These are phyloP conservation scores for Globisporangium recalcitrans DNA, from an alignment of 352 stramenopile species.

Conservation along the genomic window DNA sequence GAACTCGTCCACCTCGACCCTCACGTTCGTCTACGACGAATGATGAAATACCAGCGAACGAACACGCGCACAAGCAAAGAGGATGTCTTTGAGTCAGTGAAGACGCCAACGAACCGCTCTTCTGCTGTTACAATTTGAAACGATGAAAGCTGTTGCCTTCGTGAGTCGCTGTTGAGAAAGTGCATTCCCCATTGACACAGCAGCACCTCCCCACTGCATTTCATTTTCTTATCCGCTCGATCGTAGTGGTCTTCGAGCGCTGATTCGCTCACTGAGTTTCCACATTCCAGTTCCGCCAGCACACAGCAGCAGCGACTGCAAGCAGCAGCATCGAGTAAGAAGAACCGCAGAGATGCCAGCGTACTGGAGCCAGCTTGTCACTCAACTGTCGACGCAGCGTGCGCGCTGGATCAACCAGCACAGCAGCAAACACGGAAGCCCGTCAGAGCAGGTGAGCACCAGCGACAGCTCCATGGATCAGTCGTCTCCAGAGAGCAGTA, in stretches of 20 bases:
- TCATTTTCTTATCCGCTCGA: constrained; percentile 2
- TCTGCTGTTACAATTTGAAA: too few species aligned
- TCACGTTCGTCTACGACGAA: constrained; percentile 18
- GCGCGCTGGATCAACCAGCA: constrained; percentile 5
- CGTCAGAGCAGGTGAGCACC: neutral
- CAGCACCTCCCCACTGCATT: neutral
- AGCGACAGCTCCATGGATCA: neutral
- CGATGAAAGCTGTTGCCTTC: too few species aligned
- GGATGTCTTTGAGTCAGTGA: too few species aligned
- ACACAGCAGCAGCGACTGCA: neutral
- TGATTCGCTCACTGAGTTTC: neutral
- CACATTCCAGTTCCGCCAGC: neutral
- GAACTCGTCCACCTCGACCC: constrained; percentile 31
- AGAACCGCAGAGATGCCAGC: constrained; percentile 3
- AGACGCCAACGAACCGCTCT: too few species aligned
- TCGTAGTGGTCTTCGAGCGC: neutral
- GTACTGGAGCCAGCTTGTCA: constrained; percentile 12
- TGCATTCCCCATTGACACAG: neutral
- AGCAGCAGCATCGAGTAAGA: neutral
- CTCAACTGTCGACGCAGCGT: constrained; percentile 6
- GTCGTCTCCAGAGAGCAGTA: neutral
- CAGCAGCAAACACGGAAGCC: neutral
- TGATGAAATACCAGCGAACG: neutral
- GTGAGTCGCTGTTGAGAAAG: neutral
- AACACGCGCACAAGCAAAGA: neutral